Conservation (phyloP, 768 basidiomycete genomes). For the Termitomyces bulborhizus region DNA sequence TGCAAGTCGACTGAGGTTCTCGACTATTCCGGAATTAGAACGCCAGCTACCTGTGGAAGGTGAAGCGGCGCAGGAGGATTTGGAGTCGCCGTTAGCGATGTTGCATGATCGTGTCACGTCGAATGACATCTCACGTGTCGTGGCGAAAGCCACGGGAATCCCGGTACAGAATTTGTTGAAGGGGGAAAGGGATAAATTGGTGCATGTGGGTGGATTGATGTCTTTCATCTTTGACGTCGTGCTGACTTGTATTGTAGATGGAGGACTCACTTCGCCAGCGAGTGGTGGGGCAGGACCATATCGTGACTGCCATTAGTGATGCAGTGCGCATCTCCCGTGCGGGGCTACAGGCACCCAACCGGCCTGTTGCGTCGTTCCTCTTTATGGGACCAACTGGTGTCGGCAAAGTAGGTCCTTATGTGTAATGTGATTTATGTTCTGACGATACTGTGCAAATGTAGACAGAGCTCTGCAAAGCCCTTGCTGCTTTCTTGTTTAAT, state of each 20-base stretch:
- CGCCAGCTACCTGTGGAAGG: conserved; percentile 58
- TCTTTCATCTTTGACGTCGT: neutral
- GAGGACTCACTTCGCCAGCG: conserved; percentile 68
- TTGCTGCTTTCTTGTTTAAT: conserved; percentile 86
- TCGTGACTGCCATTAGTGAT: conserved; percentile 79
- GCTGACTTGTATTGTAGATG: conserved; percentile 50
- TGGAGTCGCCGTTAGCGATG: conserved; percentile 52
- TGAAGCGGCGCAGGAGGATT: conserved; percentile 28
- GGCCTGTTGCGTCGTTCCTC: conserved; percentile 90
- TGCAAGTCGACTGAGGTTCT: conserved; percentile 78
- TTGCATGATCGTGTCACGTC: conserved; percentile 84
- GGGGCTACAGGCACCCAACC: conserved; percentile 80
- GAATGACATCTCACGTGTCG: conserved; percentile 84
- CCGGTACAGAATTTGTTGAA: conserved; percentile 85
- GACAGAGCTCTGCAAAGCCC: conserved; percentile 87
- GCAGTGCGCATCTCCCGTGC: conserved; percentile 92
- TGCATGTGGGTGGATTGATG: conserved; percentile 53
- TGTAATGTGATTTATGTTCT: neutral
- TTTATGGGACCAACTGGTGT: conserved; percentile 89
- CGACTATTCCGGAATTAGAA: conserved; percentile 79
- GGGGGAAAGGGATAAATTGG: conserved; percentile 84
- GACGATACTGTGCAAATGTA: conserved; percentile 19
- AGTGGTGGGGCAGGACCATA: conserved; percentile 89
- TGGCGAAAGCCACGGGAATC: conserved; percentile 85
- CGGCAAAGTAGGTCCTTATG: conserved; percentile 51